These are phyloP conservation scores for Isabelozyma heimii DNA, from an alignment of 805 yeast species.

Conservation along the genomic window DNA sequence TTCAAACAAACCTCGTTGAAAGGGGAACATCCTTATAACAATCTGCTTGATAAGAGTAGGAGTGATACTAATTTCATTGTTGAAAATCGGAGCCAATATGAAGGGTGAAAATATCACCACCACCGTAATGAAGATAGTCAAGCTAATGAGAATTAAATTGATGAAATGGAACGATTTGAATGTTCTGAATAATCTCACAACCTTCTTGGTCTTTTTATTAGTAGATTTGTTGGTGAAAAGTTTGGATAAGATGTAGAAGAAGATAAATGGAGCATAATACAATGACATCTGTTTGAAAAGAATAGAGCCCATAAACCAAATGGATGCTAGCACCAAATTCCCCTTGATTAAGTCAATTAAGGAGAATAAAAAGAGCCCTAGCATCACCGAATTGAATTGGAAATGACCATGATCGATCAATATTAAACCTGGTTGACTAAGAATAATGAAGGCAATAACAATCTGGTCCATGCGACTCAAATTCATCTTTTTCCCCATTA, in stretches of 20 bases:
- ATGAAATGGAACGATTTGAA: slow-evolving; percentile 45
- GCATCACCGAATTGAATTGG: slow-evolving; percentile 92
- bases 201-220: slow-evolving; percentile 12
- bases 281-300: slow-evolving; percentile 95
- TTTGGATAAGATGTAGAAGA: slow-evolving; percentile 69
- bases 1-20: slow-evolving; percentile 90
- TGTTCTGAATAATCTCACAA: background rate
- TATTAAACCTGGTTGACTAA: slow-evolving; percentile 79
- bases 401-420: slow-evolving; percentile 96
- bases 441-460: slow-evolving; percentile 70
- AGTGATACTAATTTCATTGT: slow-evolving; percentile 23
- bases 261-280: slow-evolving; percentile 87
- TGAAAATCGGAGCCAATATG: slow-evolving; percentile 35
- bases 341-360: slow-evolving; percentile 64
- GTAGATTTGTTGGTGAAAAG: slow-evolving; percentile 16
- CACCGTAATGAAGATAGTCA: slow-evolving; percentile 60
- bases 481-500: slow-evolving; percentile 60
- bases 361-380: slow-evolving; percentile 75
- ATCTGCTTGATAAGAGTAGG: slow-evolving; percentile 49
- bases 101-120: slow-evolving; percentile 59
- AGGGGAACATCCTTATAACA: slow-evolving; percentile 77
- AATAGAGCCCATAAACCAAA: slow-evolving; percentile 73
- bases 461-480: slow-evolving; percentile 72
- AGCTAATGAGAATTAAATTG: slow-evolving; percentile 59
- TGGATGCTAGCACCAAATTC: slow-evolving; percentile 63